A percentile compares a stretch with the other conserved stretches of the same genome.
phyloP scores from a whole-genome alignment of 176 grass and related monocot genomes.

The Chrysopogon serrulatus region DNA sequence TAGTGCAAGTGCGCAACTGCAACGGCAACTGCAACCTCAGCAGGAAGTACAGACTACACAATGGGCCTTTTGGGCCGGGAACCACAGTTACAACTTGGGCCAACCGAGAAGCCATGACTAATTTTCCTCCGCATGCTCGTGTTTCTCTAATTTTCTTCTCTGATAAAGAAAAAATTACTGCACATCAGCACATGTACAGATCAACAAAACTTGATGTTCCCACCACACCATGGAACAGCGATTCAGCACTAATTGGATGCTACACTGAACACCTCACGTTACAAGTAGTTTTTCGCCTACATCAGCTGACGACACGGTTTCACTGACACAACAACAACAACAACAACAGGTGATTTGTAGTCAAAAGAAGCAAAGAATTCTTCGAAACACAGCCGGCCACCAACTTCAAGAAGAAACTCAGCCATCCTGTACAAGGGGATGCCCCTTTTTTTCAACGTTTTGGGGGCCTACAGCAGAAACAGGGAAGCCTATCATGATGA shows the following conservation, averaged over 20 bases:
- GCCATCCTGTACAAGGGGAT: background rate
- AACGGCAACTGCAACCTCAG: background rate
- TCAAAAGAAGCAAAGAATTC: background rate
- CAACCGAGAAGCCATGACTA: background rate
- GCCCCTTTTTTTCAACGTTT: slow-evolving; percentile 24
- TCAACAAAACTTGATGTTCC: background rate
- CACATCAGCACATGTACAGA: background rate
- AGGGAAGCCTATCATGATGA: background rate
- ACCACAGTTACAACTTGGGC: background rate
- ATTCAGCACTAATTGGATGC: background rate
- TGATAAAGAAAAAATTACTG: background rate
- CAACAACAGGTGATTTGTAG: background rate
- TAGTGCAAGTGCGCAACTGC: too few relatives aligned
- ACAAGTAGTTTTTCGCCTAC: background rate
- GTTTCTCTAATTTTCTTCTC: background rate
- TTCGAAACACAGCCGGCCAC: background rate
- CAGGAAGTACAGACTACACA: background rate
- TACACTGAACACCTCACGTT: background rate
- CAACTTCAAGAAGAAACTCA: background rate
- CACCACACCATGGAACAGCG: background rate
- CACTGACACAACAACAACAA: background rate
- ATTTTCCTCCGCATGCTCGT: background rate
- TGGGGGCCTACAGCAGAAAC: slow-evolving; percentile 21
- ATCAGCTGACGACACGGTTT: background rate
- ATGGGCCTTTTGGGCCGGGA: background rate